A percentile compares a stretch with the other conserved stretches of the same genome.
Conservation (phyloP, 768 basidiomycete species). For the Leccinum imitatum region DNA sequence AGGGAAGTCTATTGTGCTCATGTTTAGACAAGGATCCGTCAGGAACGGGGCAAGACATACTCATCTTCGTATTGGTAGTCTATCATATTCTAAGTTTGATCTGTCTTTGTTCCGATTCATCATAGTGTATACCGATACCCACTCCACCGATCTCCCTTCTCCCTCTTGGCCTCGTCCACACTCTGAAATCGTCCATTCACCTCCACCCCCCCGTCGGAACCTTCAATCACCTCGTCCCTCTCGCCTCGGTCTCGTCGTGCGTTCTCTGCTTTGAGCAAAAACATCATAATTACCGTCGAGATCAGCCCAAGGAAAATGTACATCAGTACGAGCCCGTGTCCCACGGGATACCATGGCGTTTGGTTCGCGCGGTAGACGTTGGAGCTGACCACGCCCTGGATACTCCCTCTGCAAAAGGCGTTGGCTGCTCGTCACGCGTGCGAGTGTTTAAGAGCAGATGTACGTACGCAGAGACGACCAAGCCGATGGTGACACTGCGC, state of each 20-base stretch:
- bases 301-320: slow-evolving; percentile 46
- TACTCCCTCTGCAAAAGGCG: slow-evolving; percentile 54
- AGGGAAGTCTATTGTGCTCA: no score
- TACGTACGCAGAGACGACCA: slow-evolving; percentile 65
- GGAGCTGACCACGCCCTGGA: slow-evolving; percentile 75
- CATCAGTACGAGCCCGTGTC: slow-evolving; percentile 58
- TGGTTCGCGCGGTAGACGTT: slow-evolving; percentile 73
- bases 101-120: no score
- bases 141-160: slow-evolving; percentile 74
- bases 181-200: slow-evolving; percentile 59
- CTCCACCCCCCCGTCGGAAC: slow-evolving; percentile 35
- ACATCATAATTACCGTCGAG: slow-evolving; percentile 41
- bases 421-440: background rate
- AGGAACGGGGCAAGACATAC: no score
- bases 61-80: no score
- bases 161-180: slow-evolving; percentile 63
- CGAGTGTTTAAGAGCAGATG: background rate
- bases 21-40: no score
- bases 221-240: slow-evolving; percentile 60
- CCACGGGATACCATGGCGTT: slow-evolving; percentile 64
- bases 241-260: slow-evolving; percentile 64
- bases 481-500: slow-evolving; percentile 66
- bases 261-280: slow-evolving; percentile 58
- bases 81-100: no score
- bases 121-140: slow-evolving; percentile 31